Percentiles rank a stretch among this genome's conserved stretches.
These are phyloP conservation scores for Cutaneotrichosporon cavernicola DNA, from an alignment of 1,284 basidiomycete species.

Conservation along the genomic window DNA sequence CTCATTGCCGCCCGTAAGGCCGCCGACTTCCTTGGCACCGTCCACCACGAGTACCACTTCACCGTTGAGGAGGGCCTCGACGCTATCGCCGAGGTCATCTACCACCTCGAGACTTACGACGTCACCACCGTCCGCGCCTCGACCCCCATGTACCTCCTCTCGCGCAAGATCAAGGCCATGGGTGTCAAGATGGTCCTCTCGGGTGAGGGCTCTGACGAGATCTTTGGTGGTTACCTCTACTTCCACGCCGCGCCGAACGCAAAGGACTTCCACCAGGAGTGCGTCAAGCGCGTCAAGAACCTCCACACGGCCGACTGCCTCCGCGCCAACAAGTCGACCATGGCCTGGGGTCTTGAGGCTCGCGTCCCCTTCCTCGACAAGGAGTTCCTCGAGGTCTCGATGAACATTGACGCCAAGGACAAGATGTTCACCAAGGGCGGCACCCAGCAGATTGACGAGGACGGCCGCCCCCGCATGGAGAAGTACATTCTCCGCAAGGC, in stretches of 20 bases:
- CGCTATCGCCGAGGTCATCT: slow-evolving; percentile 95
- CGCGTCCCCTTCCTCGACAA: slow-evolving; percentile 99
- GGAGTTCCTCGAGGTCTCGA: slow-evolving; percentile 86
- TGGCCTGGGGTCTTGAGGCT: slow-evolving; percentile 99
- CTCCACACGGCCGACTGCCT: slow-evolving; percentile 97
- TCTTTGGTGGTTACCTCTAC: slow-evolving; percentile 97
- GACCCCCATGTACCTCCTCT: slow-evolving; percentile 80
- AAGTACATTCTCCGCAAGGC: slow-evolving; percentile 99
- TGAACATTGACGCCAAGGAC: slow-evolving; percentile 83
- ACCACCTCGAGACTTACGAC: slow-evolving; percentile 98
- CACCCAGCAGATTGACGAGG: slow-evolving; percentile 72
- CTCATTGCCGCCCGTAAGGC: slow-evolving; percentile 91
- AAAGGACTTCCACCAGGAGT: slow-evolving; percentile 91
- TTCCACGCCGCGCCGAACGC: slow-evolving; percentile 97
- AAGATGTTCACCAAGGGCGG: slow-evolving; percentile 90
- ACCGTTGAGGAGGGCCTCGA: slow-evolving; percentile 98
- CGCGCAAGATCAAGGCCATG: slow-evolving; percentile 99
- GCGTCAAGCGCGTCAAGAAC: slow-evolving; percentile 93
- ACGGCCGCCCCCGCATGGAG: slow-evolving; percentile 88
- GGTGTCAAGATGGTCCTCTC: slow-evolving; percentile 99
- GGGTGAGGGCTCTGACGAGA: slow-evolving; percentile 97
- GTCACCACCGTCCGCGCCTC: slow-evolving; percentile 98
- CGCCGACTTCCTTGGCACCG: slow-evolving; percentile 88
- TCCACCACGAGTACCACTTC: slow-evolving; percentile 98
- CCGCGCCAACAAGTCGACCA: slow-evolving; percentile 96